Percentiles rank a stretch among this genome's conserved stretches.
Evolutionary conservation across 2,329 filamentous ascomycete genomes (phyloP).

Genomic region (Talaromyces sp.): DNA sequence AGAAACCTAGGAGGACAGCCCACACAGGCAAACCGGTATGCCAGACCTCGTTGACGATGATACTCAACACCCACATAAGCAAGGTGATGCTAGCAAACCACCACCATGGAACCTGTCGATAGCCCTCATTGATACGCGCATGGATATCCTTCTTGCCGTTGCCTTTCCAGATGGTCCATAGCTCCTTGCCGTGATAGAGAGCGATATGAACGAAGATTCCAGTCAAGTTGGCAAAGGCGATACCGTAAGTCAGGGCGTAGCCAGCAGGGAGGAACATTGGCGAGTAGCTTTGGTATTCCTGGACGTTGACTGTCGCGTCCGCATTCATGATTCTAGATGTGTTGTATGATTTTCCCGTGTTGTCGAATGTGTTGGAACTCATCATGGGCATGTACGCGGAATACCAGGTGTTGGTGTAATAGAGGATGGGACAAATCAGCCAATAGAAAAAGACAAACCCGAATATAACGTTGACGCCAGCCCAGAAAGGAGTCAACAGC

Average conservation of each 20-base stretch:
- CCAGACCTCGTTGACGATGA: conserved; percentile 42
- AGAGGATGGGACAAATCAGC: conserved; percentile 42
- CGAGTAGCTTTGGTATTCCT: conserved; percentile 61
- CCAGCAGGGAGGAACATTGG: conserved; percentile 63
- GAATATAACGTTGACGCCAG: conserved; percentile 41
- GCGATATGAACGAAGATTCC: conserved; percentile 47
- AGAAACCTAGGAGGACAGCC: conserved; percentile 44
- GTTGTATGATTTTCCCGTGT: conserved; percentile 58
- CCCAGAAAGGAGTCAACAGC: conserved; percentile 60
- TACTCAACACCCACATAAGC: conserved; percentile 35
- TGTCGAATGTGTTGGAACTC: conserved; percentile 61
- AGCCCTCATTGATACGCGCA: conserved; percentile 41
- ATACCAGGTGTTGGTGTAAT: conserved; percentile 54
- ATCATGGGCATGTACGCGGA: conserved; percentile 61
- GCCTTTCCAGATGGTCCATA: conserved; percentile 35
- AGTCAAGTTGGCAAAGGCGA: conserved; percentile 65
- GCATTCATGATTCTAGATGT: conserved; percentile 57
- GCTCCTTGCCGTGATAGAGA: conserved; percentile 37
- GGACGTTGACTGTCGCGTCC: conserved; percentile 56
- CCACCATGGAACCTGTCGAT: conserved; percentile 44
- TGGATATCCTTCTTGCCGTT: conserved; percentile 40
- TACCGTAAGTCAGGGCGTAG: conserved; percentile 53
- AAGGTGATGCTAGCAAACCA: conserved; percentile 44
- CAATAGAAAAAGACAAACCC: conserved; percentile 45
- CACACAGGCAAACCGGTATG: conserved; percentile 46